Base-by-base conservation (phyloP, 2,329 filamentous ascomycete species). In the Myriosclerotinia curreyana region DNA sequence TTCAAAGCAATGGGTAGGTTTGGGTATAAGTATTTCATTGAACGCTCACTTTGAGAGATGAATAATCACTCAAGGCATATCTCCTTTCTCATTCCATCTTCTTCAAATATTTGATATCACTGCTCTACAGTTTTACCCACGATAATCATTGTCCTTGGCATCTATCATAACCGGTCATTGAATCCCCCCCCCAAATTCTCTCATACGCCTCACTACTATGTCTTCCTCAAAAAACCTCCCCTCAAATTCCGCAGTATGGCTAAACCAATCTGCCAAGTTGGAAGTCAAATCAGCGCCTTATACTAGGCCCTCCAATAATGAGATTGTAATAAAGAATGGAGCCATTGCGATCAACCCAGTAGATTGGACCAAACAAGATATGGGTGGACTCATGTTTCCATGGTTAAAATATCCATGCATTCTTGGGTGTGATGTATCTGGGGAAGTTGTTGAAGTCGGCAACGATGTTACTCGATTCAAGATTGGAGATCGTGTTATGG, bases 401-500 rank as follows among this genome's bases (percentile, higher is more conserved):
- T 66, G 59, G 60, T 36, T 66, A 1, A 62, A 66, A 20, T 75
- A 74, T 51, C 77, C 76, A 11, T 66, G 64, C 17, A 69, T 85
- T 17, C 76, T 81, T 3, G 78, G 77, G 22, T 83, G 80, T 11
- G 83, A 86, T 67, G 81, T 82, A 42, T 79, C 84, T 4, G 83
- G 84, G 49, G 80, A 79, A 64, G 77, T 86, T 52, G 68, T 83
- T 46, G 78, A 80, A 40, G 77, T 84, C 31, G 83, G 83, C 38
- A 70, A 77, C 65, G 55, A 42, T 3, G 64, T 69, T 52, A 64
- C 63, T 14, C 76, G 77, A 44, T 82, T 82, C 75, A 77, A 79
- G 71, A 74, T 77, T 59, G 83, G 84, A 64, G 82, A 85, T 75
- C 77, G 78, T 51, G 81, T 86, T 62, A 72, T 80, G 62, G 72